Evolutionary conservation across 768 basidiomycete genomes (phyloP).

Genomic region (Russula olivacea): DNA sequence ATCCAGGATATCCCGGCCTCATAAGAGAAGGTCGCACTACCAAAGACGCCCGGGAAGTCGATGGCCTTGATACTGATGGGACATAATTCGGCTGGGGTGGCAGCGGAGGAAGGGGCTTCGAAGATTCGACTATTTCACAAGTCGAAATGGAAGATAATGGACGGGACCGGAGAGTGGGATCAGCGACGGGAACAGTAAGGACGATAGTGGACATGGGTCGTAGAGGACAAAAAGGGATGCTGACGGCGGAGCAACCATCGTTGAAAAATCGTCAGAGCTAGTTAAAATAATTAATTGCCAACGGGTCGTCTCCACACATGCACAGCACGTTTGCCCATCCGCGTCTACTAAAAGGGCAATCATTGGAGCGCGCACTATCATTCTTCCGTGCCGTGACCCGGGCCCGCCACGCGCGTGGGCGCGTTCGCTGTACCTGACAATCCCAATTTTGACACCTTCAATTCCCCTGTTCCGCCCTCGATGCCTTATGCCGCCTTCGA

Average conservation of each 20-base stretch:
- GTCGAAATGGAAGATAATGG: constrained; percentile 5
- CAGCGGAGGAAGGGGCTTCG: neutral
- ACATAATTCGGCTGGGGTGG: neutral
- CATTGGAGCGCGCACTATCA: neutral
- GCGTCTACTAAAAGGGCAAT: neutral
- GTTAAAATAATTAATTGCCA: constrained; percentile 1
- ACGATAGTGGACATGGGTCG: neutral
- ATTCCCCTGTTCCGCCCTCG: neutral
- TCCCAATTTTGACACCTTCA: neutral
- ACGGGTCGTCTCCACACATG: neutral
- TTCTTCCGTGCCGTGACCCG: neutral
- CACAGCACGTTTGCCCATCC: neutral
- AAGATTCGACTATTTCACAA: neutral
- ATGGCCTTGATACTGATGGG: neutral
- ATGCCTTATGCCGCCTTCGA: neutral
- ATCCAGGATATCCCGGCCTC: constrained; percentile 17
- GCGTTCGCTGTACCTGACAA: neutral
- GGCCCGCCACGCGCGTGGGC: too few relatives aligned
- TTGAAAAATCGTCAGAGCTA: neutral
- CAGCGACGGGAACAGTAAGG: neutral
- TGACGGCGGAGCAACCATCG: neutral
- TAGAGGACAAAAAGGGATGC: too few relatives aligned
- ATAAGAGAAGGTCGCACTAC: neutral
- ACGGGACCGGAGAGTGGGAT: neutral
- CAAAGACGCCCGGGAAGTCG: neutral